Conservation (phyloP, 2,329 filamentous ascomycete genomes). For the Cercospora sp. region DNA sequence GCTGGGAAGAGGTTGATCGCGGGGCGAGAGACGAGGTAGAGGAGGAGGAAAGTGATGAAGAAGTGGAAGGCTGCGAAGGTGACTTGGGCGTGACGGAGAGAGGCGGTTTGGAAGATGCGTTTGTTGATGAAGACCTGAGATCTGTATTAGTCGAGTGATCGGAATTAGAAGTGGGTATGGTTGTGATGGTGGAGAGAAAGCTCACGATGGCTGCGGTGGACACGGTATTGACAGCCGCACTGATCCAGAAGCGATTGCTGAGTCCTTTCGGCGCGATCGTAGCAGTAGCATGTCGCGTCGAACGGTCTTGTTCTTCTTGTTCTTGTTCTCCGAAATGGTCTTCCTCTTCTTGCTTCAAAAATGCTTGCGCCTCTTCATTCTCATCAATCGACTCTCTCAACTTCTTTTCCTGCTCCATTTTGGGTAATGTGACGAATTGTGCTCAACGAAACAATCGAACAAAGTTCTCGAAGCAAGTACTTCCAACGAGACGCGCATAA, state of each 20-base stretch:
- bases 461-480: neutral
- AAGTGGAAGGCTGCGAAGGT: constrained; percentile 71
- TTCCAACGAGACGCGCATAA: neutral
- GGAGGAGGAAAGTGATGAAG: constrained; percentile 63
- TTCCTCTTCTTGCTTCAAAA: constrained; percentile 24
- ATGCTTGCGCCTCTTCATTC: constrained; percentile 24
- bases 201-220: constrained; percentile 31
- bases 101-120: constrained; percentile 65
- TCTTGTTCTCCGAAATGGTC: neutral
- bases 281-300: neutral
- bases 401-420: constrained; percentile 16
- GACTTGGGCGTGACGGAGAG: constrained; percentile 62
- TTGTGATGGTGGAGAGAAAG: neutral
- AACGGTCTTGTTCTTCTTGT: neutral
- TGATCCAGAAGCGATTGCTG: constrained; percentile 28
- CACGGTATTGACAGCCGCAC: constrained; percentile 26
- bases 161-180: neutral
- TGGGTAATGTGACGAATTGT: neutral
- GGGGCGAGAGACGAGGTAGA: constrained; percentile 63
- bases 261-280: constrained; percentile 7
- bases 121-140: constrained; percentile 68
- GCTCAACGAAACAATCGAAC: neutral
- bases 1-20: constrained; percentile 60
- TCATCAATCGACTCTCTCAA: constrained; percentile 20
- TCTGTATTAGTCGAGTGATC: neutral